Evolutionary conservation across 2,329 filamentous ascomycete genomes (phyloP).

Genomic region (Colletotrichum chrysophilum): DNA sequence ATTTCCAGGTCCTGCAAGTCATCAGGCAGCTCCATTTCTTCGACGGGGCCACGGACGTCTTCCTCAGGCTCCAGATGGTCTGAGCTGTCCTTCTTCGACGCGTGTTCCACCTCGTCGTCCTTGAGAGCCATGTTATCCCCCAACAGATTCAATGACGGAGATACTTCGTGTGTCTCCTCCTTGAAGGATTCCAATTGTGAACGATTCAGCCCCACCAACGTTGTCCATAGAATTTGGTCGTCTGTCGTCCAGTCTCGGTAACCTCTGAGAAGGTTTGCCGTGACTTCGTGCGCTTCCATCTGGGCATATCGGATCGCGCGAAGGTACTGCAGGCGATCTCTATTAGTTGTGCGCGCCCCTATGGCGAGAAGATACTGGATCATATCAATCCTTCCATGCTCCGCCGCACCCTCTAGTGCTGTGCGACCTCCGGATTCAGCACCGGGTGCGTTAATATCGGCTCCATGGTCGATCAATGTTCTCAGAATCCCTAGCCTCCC

Average conservation of each 20-base stretch:
- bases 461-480: neutral
- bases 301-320: neutral
- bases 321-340: neutral
- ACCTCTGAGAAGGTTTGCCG: neutral
- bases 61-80: rapidly evolving
- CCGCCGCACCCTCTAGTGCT: neutral
- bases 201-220: rapidly evolving
- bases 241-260: neutral
- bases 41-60: too few species aligned
- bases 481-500: neutral
- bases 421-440: neutral
- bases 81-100: too few species aligned
- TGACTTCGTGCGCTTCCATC: neutral
- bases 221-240: neutral
- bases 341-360: neutral
- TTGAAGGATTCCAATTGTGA: neutral
- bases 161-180: rapidly evolving
- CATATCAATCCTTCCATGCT: neutral
- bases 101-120: rapidly evolving
- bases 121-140: neutral
- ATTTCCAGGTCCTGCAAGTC: neutral
- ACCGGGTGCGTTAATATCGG: neutral
- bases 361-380: neutral
- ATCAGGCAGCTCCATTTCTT: too few species aligned
- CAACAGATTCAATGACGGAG: neutral